Percentiles rank a stretch among this genome's conserved stretches.
These are phyloP conservation scores for Pseudocercospora ulei DNA, from an alignment of 2,329 filamentous ascomycete genomes.

Conservation along the genomic window DNA sequence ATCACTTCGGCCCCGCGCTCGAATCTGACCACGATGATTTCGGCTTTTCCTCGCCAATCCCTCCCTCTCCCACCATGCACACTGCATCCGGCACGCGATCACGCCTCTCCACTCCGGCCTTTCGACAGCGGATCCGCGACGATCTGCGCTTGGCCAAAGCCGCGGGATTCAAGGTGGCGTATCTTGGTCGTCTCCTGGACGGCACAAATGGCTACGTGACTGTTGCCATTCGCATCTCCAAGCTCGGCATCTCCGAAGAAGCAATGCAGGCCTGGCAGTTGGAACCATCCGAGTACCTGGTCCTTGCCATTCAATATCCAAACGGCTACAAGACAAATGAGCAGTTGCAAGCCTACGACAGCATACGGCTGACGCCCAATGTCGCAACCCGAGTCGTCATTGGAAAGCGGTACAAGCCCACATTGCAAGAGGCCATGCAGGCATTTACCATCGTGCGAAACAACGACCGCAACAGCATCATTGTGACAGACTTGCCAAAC, in stretches of 20 bases:
- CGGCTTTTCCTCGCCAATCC: conserved; percentile 8
- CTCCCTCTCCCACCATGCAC: conserved; percentile 1
- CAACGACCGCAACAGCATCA: conserved; percentile 17
- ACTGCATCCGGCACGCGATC: not conserved
- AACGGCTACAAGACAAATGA: conserved; percentile 54
- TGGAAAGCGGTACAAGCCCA: conserved; percentile 63
- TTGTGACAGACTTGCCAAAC: conserved; percentile 11
- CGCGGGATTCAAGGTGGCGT: conserved; percentile 61
- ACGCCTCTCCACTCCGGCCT: conserved; percentile 8
- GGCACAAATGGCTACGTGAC: conserved; percentile 49
- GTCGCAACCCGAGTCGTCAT: conserved; percentile 60
- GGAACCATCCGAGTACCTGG: conserved; percentile 55
- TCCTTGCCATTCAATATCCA: conserved; percentile 59
- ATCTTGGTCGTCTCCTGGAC: conserved; percentile 46
- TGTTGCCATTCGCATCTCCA: conserved; percentile 58
- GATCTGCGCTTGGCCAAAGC: conserved; percentile 55
- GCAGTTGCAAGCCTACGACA: conserved; percentile 41
- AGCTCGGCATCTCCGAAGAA: conserved; percentile 64
- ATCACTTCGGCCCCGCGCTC: conserved; percentile 30
- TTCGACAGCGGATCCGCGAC: conserved; percentile 27
- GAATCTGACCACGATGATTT: conserved; percentile 20
- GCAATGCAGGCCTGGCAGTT: conserved; percentile 70
- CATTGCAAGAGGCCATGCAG: conserved; percentile 44
- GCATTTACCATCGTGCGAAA: conserved; percentile 43
- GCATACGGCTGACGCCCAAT: conserved; percentile 31